These are phyloP conservation scores for Pichia sp. DNA, from an alignment of 1,139 yeast species.

Conservation along the genomic window DNA sequence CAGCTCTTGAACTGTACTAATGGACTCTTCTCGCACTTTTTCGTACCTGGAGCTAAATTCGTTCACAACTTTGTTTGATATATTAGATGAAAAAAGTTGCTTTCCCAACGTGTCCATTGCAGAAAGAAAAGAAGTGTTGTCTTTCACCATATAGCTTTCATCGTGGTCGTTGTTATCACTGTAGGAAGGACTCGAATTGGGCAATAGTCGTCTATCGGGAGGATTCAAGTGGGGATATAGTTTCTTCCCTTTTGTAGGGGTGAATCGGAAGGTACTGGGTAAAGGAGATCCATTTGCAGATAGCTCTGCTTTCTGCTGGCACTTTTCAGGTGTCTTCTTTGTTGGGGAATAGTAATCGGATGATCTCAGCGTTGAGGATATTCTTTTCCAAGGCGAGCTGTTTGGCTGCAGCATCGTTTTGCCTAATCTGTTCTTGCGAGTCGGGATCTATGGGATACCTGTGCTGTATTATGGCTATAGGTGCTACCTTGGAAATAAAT, in stretches of 20 bases:
- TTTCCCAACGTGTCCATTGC: conserved; percentile 30
- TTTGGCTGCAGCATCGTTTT: conserved; percentile 36
- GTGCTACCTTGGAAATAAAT: no score
- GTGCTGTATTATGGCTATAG: no score
- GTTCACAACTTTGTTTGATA: conserved; percentile 31
- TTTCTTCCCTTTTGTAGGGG: conserved; percentile 28
- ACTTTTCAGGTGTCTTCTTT: conserved; percentile 12
- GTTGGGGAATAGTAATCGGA: neutral
- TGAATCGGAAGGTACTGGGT: conserved; percentile 27
- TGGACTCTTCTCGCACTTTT: conserved; percentile 27
- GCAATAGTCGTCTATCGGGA: conserved; percentile 3
- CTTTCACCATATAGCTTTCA: conserved; percentile 29
- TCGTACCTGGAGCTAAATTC: conserved; percentile 32
- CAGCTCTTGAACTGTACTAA: conserved; percentile 23
- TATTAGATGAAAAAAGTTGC: conserved; percentile 30
- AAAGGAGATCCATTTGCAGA: conserved; percentile 22
- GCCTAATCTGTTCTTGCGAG: no score
- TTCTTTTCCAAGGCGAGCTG: conserved; percentile 14
- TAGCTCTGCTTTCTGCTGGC: neutral
- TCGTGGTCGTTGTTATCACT: conserved; percentile 19
- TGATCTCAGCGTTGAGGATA: neutral
- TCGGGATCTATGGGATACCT: no score
- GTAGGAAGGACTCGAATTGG: conserved; percentile 15
- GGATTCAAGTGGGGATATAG: conserved; percentile 25
- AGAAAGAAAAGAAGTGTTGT: conserved; percentile 25